A percentile compares a stretch with the other conserved stretches of the same genome.
Conservation (phyloP, 1,284 basidiomycete genomes). For the Cutaneotrichosporon cavernicola region DNA sequence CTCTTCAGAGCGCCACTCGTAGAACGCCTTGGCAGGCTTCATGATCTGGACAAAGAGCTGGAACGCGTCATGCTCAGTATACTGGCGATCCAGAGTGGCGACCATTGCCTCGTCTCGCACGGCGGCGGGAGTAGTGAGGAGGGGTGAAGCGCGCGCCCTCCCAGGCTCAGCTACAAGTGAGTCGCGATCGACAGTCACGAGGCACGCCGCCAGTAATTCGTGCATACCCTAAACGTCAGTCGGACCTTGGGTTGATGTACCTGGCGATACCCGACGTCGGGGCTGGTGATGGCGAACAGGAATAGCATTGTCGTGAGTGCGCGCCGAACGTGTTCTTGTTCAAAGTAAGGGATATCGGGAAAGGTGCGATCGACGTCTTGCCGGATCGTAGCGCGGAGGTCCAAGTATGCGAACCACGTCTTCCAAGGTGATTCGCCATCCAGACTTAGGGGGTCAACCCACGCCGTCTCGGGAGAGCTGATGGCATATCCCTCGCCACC, state of each 20-base stretch:
- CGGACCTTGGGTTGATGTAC: constrained; percentile 19
- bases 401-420: constrained; percentile 82
- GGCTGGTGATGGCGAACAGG: constrained; percentile 71
- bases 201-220: constrained; percentile 81
- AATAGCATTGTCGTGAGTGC: constrained; percentile 81
- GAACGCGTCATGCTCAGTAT: constrained; percentile 68
- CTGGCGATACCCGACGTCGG: constrained; percentile 75
- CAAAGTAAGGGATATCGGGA: constrained; percentile 86
- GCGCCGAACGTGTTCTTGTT: constrained; percentile 67
- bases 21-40: constrained; percentile 73
- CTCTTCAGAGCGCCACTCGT: constrained; percentile 73
- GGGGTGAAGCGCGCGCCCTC: constrained; percentile 11
- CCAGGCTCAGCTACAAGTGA: constrained; percentile 55
- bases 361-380: constrained; percentile 95
- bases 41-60: constrained; percentile 74
- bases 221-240: constrained; percentile 77
- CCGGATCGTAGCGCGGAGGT: constrained; percentile 77
- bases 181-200: constrained; percentile 78
- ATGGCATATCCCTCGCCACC: constrained; percentile 33
- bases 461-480: constrained; percentile 20
- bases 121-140: background rate
- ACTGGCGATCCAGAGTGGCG: constrained; percentile 43
- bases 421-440: constrained; percentile 87
- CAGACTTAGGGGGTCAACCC: constrained; percentile 77
- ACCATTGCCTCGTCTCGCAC: constrained; percentile 34